These are phyloP conservation scores for Colletotrichum limetticola DNA, from an alignment of 2,329 filamentous ascomycete genomes.

Conservation along the genomic window DNA sequence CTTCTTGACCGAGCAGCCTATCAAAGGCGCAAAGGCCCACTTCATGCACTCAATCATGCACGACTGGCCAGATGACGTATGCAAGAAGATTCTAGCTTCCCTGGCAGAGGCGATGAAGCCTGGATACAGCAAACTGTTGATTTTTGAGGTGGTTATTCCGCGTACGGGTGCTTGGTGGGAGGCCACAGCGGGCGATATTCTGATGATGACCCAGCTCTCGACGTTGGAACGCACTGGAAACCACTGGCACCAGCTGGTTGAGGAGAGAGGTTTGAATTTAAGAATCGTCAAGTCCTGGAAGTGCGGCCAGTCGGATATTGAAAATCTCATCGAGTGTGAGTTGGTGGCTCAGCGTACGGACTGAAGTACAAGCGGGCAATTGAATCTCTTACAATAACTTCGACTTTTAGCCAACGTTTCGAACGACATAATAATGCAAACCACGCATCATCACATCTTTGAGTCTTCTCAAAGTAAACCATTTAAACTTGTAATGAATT, in stretches of 20 bases:
- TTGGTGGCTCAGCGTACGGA: background rate
- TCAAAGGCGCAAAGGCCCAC: slow-evolving; percentile 48
- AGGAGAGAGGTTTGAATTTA: slow-evolving; percentile 42
- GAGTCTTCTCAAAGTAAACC: too few species aligned
- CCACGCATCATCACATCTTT: too few species aligned
- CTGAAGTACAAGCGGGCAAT: too few species aligned
- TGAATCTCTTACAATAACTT: too few species aligned
- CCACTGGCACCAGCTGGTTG: slow-evolving; percentile 48
- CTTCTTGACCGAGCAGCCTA: slow-evolving; percentile 57
- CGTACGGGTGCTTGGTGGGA: slow-evolving; percentile 47
- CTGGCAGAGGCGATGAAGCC: slow-evolving; percentile 46
- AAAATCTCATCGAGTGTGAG: background rate
- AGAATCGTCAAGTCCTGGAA: slow-evolving; percentile 41
- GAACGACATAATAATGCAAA: too few species aligned
- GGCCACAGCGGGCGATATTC: slow-evolving; percentile 49
- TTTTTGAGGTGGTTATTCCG: slow-evolving; percentile 47
- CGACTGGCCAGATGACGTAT: slow-evolving; percentile 45
- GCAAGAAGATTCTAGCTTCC: slow-evolving; percentile 44
- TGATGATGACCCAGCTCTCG: slow-evolving; percentile 47
- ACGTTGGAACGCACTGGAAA: slow-evolving; percentile 48
- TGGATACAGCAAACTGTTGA: slow-evolving; percentile 46
- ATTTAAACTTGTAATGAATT: too few species aligned
- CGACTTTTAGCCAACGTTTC: too few species aligned
- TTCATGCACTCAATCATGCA: slow-evolving; percentile 41
- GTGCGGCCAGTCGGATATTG: background rate